These are phyloP conservation scores for button mushroom (Agaricus bisporus) DNA, from an alignment of 768 basidiomycete species.

Conservation along the genomic window DNA sequence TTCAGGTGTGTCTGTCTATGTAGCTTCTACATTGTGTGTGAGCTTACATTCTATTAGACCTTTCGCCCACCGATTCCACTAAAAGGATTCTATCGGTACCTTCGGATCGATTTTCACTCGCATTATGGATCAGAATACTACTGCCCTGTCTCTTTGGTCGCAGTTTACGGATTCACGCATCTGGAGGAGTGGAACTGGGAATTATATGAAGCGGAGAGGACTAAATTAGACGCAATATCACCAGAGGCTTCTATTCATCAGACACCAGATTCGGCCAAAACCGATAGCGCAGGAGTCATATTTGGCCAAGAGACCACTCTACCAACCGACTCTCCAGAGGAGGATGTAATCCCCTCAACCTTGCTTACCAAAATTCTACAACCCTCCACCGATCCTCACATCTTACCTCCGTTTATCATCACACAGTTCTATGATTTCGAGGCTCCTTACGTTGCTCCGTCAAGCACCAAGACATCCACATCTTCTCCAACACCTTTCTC, in stretches of 20 bases:
- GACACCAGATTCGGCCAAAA: neutral
- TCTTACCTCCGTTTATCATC: constrained; percentile 3
- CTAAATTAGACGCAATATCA: constrained; percentile 31
- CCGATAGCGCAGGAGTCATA: neutral
- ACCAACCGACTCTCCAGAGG: neutral
- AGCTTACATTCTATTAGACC: constrained; percentile 34
- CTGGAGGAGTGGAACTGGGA: constrained; percentile 96
- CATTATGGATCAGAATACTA: constrained; percentile 96
- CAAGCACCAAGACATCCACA: neutral
- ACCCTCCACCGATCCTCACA: constrained; percentile 13
- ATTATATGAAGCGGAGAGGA: constrained; percentile 66
- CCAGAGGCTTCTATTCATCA: constrained; percentile 19
- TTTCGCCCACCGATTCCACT: constrained; percentile 73
- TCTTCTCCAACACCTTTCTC: neutral
- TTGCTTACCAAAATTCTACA: neutral
- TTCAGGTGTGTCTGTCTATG: constrained; percentile 58
- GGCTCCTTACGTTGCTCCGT: neutral
- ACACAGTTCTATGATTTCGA: neutral
- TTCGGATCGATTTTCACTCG: constrained; percentile 89
- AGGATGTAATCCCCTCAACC: neutral
- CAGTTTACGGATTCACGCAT: constrained; percentile 94
- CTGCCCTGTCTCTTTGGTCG: constrained; percentile 88
- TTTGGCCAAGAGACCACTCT: neutral
- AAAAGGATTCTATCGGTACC: constrained; percentile 85
- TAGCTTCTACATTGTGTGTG: neutral